These are phyloP conservation scores for Metschnikowia shivogae DNA, from an alignment of 805 yeast genomes.

Conservation along the genomic window DNA sequence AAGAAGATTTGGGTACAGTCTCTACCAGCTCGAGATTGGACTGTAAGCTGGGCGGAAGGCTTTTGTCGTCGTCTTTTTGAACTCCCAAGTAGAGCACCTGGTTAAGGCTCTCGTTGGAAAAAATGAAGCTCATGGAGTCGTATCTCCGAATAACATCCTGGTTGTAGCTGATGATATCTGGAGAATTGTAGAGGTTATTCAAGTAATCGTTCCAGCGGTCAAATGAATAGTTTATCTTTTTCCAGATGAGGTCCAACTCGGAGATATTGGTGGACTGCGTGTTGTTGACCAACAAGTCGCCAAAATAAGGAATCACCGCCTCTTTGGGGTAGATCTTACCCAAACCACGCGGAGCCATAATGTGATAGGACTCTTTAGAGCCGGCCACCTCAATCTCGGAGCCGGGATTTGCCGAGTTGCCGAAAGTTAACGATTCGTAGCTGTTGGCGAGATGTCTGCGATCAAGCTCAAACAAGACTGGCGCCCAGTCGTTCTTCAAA, in stretches of 20 bases:
- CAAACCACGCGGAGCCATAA: slow-evolving; percentile 83
- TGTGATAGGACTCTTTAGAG: slow-evolving; percentile 53
- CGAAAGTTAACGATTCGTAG: slow-evolving; percentile 14
- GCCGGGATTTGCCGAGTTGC: slow-evolving; percentile 11
- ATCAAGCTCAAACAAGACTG: slow-evolving; percentile 84
- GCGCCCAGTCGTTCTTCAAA: slow-evolving; percentile 83
- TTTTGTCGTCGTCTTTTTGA: slow-evolving; percentile 28
- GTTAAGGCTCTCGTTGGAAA: slow-evolving; percentile 41
- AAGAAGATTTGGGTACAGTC: neutral
- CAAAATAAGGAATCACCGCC: slow-evolving; percentile 84
- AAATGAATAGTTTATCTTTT: slow-evolving; percentile 66
- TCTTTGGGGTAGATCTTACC: slow-evolving; percentile 73
- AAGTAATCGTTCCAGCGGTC: slow-evolving; percentile 80
- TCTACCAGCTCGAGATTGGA: neutral
- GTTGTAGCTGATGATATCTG: slow-evolving; percentile 36
- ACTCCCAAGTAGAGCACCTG: slow-evolving; percentile 40
- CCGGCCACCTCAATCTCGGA: slow-evolving; percentile 10
- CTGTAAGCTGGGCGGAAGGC: slow-evolving; percentile 16
- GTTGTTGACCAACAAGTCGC: slow-evolving; percentile 66
- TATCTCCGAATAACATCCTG: slow-evolving; percentile 38
- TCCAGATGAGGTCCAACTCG: slow-evolving; percentile 62
- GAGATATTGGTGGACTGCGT: slow-evolving; percentile 31
- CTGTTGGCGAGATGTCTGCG: slow-evolving; percentile 54
- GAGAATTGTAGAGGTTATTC: slow-evolving; percentile 42
- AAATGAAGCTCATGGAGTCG: slow-evolving; percentile 39